Percentiles rank a stretch among this genome's conserved stretches.
phyloP scores from a whole-genome alignment of 768 basidiomycete species.

The Termitomyces sp. region DNA sequence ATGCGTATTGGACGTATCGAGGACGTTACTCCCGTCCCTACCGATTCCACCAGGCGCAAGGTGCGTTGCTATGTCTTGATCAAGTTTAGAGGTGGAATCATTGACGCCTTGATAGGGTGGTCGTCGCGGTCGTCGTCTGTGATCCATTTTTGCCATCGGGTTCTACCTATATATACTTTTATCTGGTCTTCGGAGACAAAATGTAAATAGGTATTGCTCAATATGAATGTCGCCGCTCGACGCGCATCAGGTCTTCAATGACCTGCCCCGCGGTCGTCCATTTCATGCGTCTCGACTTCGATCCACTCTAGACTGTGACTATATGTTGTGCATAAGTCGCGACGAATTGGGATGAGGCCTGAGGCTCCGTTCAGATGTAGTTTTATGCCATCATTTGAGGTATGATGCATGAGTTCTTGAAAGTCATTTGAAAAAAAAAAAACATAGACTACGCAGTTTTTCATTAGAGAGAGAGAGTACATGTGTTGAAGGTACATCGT shows the following conservation, averaged over 20 bases:
- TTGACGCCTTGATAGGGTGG: slow-evolving; percentile 60
- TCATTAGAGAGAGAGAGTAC: too few relatives aligned
- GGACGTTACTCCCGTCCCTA: slow-evolving; percentile 96
- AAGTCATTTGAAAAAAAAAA: too few relatives aligned
- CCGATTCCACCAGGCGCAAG: slow-evolving; percentile 97
- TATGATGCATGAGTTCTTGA: too few relatives aligned
- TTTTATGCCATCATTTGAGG: too few relatives aligned
- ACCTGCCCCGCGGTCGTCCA: slow-evolving; percentile 79
- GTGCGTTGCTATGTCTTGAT: slow-evolving; percentile 31
- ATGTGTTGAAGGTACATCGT: too few relatives aligned
- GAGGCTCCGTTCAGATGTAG: too few relatives aligned
- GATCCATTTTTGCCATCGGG: slow-evolving; percentile 18
- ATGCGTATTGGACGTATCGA: slow-evolving; percentile 98
- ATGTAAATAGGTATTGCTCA: slow-evolving; percentile 23
- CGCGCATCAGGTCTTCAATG: slow-evolving; percentile 67
- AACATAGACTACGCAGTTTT: too few relatives aligned
- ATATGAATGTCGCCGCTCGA: slow-evolving; percentile 78
- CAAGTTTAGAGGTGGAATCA: background rate
- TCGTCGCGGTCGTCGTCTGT: slow-evolving; percentile 97
- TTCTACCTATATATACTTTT: slow-evolving; percentile 7
- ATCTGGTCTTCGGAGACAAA: slow-evolving; percentile 1
- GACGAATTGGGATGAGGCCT: too few relatives aligned
- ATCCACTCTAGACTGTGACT: background rate
- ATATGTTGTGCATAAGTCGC: too few relatives aligned
- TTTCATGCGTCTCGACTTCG: slow-evolving; percentile 19